These are phyloP conservation scores for Parachaetomium inaequale DNA, from an alignment of 495 filamentous ascomycete genomes.

Conservation along the genomic window DNA sequence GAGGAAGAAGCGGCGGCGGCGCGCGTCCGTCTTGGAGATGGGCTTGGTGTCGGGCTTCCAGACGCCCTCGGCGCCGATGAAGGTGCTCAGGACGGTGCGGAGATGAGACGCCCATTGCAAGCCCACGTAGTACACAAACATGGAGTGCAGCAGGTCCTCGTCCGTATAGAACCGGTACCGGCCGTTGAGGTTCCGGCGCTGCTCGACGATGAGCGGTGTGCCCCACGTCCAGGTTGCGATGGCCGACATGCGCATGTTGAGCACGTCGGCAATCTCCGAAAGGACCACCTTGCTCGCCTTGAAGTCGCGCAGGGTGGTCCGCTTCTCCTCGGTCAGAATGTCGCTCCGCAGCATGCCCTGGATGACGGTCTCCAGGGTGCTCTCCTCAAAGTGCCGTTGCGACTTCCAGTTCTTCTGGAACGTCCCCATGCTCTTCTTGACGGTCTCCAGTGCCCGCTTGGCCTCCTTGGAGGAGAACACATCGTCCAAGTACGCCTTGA, in stretches of 20 bases:
- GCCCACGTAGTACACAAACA: slow-evolving; percentile 63
- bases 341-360: slow-evolving; percentile 53
- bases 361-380: slow-evolving; percentile 34
- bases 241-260: slow-evolving; percentile 63
- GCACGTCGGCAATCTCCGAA: slow-evolving; percentile 61
- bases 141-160: slow-evolving; percentile 61
- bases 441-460: not conserved
- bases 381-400: slow-evolving; percentile 22
- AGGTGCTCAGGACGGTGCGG: slow-evolving; percentile 33
- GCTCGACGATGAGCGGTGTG: slow-evolving; percentile 25
- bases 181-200: slow-evolving; percentile 61
- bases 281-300: slow-evolving; percentile 53
- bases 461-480: slow-evolving; percentile 47
- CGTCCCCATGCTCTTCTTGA: slow-evolving; percentile 5
- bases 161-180: slow-evolving; percentile 66
- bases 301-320: slow-evolving; percentile 55
- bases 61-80: slow-evolving; percentile 43
- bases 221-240: slow-evolving; percentile 59
- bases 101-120: slow-evolving; percentile 27
- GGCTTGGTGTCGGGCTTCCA: slow-evolving; percentile 33
- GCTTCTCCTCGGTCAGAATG: slow-evolving; percentile 59
- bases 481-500: slow-evolving; percentile 47
- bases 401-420: slow-evolving; percentile 21
- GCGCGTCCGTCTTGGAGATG: slow-evolving; percentile 23
- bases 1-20: slow-evolving; percentile 27